phyloP scores from a whole-genome alignment of 176 grass and related monocot species.

The Chloris gayana region DNA sequence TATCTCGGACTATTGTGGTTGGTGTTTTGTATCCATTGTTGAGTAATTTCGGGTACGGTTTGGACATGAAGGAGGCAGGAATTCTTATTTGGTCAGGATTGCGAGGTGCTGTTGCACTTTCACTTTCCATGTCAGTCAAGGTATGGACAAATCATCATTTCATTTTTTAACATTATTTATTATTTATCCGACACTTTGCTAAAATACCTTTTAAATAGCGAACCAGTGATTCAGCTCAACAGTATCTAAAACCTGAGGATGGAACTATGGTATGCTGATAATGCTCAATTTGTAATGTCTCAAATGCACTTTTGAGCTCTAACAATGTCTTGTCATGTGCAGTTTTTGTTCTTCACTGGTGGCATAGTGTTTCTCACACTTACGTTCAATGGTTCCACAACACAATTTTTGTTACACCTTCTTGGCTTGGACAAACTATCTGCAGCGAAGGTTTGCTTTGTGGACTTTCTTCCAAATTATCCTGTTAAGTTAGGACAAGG shows the following conservation, averaged over 20 bases:
- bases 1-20: constrained; percentile 74
- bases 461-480: too few species aligned
- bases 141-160: constrained; percentile 29
- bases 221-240: constrained; percentile 62
- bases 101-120: constrained; percentile 82
- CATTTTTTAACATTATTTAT: too few species aligned
- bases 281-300: neutral
- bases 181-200: too few species aligned
- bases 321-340: constrained; percentile 32
- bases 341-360: constrained; percentile 99
- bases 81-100: constrained; percentile 89
- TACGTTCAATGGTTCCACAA: constrained; percentile 87
- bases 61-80: constrained; percentile 74
- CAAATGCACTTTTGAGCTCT: constrained; percentile 9
- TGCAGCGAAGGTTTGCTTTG: constrained; percentile 66
- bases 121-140: constrained; percentile 80
- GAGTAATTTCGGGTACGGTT: constrained; percentile 81
- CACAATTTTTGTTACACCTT: constrained; percentile 73
- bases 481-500: too few species aligned
- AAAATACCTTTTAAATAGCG: constrained; percentile 37
- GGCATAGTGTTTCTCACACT: constrained; percentile 87
- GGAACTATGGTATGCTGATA: constrained; percentile 75
- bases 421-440: constrained; percentile 73
- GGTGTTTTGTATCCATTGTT: constrained; percentile 74
- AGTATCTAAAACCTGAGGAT: constrained; percentile 63